Conservation (phyloP, 108 stramenopile genomes). For the Skeletonema costatum region DNA sequence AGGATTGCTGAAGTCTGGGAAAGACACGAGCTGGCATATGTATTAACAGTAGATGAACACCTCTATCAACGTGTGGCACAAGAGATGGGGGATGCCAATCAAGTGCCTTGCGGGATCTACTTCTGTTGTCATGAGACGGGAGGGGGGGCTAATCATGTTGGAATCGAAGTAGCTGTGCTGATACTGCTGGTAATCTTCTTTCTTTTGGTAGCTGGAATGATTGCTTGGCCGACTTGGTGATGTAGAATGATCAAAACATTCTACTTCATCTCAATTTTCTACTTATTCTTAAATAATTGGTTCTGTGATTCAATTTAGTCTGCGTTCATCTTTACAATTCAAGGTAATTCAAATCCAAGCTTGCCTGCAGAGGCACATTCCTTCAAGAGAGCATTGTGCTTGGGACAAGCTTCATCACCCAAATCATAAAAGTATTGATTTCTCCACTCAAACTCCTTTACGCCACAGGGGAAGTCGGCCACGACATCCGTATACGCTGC, state of each 20-base stretch:
- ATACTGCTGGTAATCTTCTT: constrained; percentile 30
- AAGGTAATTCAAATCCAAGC: constrained; percentile 70
- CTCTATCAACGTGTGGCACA: constrained; percentile 56
- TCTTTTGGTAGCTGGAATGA: constrained; percentile 33
- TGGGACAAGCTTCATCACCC: constrained; percentile 66
- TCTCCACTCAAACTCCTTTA: constrained; percentile 96
- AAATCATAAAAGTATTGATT: constrained; percentile 83
- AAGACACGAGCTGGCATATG: constrained; percentile 47
- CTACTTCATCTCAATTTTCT: no score
- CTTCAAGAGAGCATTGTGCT: constrained; percentile 64
- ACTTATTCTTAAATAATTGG: no score
- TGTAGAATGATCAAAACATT: not conserved
- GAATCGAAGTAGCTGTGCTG: constrained; percentile 55
- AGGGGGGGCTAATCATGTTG: constrained; percentile 57
- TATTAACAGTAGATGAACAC: constrained; percentile 54
- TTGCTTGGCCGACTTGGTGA: constrained; percentile 23
- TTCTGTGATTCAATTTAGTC: no score
- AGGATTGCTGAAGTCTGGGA: constrained; percentile 14
- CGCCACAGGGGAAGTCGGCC: constrained; percentile 87
- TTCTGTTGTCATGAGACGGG: constrained; percentile 75
- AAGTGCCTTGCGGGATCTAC: constrained; percentile 63
- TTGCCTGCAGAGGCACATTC: constrained; percentile 67
- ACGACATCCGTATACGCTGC: constrained; percentile 92
- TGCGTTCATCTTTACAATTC: not conserved
- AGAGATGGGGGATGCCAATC: constrained; percentile 52